Percentiles rank a stretch among this genome's conserved stretches.
Conservation (phyloP, 768 basidiomycete species). For the Russula compacta region DNA sequence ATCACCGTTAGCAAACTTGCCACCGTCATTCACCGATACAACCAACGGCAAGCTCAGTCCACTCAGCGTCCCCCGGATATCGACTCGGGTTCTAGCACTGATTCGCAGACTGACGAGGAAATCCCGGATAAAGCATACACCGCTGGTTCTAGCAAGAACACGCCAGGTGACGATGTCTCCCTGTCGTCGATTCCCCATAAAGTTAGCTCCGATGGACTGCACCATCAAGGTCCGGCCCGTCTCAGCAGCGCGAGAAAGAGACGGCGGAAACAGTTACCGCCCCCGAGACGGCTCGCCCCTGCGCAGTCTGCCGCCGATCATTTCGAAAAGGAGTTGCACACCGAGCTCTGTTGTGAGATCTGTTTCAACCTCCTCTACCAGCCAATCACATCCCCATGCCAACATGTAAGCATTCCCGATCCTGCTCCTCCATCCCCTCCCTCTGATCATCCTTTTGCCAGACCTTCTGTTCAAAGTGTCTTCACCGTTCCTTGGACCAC, state of each 20-base stretch:
- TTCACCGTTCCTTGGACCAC: conserved; percentile 88
- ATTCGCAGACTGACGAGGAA: conserved; percentile 25
- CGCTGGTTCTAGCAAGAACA: conserved; percentile 31
- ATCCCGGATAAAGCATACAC: conserved; percentile 22
- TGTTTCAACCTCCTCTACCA: conserved; percentile 78
- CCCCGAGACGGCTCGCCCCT: conserved; percentile 24
- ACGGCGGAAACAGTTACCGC: conserved; percentile 24
- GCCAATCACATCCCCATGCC: conserved; percentile 89
- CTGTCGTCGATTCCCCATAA: conserved; percentile 3
- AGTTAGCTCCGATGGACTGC: conserved; percentile 5
- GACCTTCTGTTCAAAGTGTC: conserved; percentile 88
- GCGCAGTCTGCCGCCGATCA: conserved; percentile 27
- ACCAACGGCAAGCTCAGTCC: conserved; percentile 5
- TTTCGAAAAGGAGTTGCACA: conserved; percentile 53
- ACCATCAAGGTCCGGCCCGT: conserved; percentile 21
- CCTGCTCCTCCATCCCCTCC: conserved; percentile 7
- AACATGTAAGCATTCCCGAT: conserved; percentile 55
- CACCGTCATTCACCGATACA: conserved; percentile 30
- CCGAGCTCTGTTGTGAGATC: conserved; percentile 83
- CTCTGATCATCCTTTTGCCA: conserved; percentile 28
- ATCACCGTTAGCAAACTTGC: conserved; percentile 52
- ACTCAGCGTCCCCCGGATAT: conserved; percentile 13
- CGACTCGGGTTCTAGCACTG: conserved; percentile 23
- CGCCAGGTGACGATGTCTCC: conserved; percentile 31
- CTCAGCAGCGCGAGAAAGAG: conserved; percentile 23